Base-by-base conservation (phyloP, 176 grass and related monocot species). In the Musa troglodytarum region DNA sequence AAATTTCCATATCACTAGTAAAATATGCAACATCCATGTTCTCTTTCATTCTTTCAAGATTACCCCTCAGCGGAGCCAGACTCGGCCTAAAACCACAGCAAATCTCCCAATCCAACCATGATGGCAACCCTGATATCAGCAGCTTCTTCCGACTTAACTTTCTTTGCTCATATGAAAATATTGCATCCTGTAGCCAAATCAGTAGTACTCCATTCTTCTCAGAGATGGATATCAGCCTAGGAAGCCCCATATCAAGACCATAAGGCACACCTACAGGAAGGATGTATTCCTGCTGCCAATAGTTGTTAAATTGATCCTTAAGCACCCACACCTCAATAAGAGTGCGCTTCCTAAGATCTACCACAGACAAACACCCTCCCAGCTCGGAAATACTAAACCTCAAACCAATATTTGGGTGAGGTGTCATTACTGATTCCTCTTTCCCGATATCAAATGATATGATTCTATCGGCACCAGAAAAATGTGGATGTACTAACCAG, bases 81-180 rank as follows among this genome's bases (percentile, higher is more conserved):
- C n/a, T 74, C 26, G 52, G n/a, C 24, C 50, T 74, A 53, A 53
- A 74, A 17, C 71, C 53, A 29, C 52, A 14, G 52, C 11, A 55
- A 74, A 74, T 29, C 11, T 55, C 71, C 71, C 71, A 74, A 19
- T 74, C 71, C 71, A 74, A 56, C 71, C 71, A 74, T 29, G 53
- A 26, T 9, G 71, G 71, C 1, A 74, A 23, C 52, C 71, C 71
- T 57, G 52, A 55, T 74, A 74, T 57, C 12, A 15, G 1, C 52
- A 74, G 8, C 71, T 55, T 74, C 71, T 74, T 74, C 71, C 53
- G 19, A 17, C 52, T 53, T 10, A 74, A 29, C 9, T 22, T 74
- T 55, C 53, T 74, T 9, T 8, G 52, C 9, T 74, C 52, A 56
- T 74, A 74, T 34, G 51, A 53, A 9, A 55, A 74, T 55, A 74